Conservation (phyloP, 2,329 filamentous ascomycete genomes). For the Phaeosphaeria sp. region DNA sequence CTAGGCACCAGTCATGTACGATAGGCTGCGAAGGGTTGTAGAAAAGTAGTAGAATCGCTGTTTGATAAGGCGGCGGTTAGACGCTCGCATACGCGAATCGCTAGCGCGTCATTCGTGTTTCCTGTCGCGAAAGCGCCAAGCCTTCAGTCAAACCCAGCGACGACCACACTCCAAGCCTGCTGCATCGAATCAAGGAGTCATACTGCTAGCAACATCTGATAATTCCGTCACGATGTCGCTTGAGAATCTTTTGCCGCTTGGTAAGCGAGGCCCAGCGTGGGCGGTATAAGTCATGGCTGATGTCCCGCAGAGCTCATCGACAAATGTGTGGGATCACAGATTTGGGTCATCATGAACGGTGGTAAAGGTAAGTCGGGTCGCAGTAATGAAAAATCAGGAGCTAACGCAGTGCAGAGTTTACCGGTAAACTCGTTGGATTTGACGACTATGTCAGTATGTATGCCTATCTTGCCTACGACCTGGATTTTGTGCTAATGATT, state of each 20-base stretch:
- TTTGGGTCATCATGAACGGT: conserved; percentile 99
- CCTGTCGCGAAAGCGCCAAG: conserved; percentile 20
- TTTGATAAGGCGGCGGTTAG: conserved; percentile 21
- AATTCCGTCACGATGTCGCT: conserved; percentile 28
- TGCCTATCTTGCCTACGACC: background rate
- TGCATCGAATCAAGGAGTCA: background rate
- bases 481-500: conserved; percentile 9
- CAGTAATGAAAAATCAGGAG: background rate
- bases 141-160: conserved; percentile 19
- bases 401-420: conserved; percentile 73
- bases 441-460: conserved; percentile 99
- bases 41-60: conserved; percentile 19
- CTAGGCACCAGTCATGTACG: conserved; percentile 35
- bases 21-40: conserved; percentile 8
- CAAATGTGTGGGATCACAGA: conserved; percentile 96
- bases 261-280: conserved; percentile 13
- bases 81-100: conserved; percentile 15
- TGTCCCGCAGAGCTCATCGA: conserved; percentile 85
- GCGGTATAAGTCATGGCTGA: conserved; percentile 19
- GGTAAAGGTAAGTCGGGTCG: conserved; percentile 77
- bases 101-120: conserved; percentile 20
- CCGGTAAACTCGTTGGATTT: conserved; percentile 90
- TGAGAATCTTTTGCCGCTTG: conserved; percentile 42
- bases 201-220: background rate
- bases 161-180: conserved; percentile 3